A percentile compares a stretch with the other conserved stretches of the same genome.
Evolutionary conservation across 2,329 filamentous ascomycete species (phyloP).

Genomic region (Diaporthe destruens): DNA sequence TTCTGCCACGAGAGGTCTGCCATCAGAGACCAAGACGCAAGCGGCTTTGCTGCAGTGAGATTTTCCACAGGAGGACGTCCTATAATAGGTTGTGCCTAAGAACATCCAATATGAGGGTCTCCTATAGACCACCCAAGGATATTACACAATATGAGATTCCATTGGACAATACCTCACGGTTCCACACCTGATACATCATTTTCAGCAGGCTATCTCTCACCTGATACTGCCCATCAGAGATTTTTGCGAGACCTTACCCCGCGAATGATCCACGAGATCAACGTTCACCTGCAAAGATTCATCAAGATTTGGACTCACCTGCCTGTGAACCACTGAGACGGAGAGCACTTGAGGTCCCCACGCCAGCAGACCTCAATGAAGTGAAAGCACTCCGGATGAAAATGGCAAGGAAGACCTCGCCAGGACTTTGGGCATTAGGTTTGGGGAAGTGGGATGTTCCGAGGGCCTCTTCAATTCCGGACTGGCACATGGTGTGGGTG

Average conservation of each 20-base stretch:
- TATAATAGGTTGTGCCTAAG: too few species aligned
- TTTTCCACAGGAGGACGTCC: neutral
- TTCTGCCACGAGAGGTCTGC: neutral
- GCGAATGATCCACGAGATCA: neutral
- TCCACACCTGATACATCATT: neutral
- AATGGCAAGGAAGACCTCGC: conserved; percentile 3
- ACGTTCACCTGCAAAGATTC: conserved; percentile 1
- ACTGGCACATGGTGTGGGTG: conserved; percentile 15
- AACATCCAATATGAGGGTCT: too few species aligned
- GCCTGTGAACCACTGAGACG: neutral
- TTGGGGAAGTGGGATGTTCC: neutral
- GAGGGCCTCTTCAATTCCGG: conserved; percentile 9
- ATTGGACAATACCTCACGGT: neutral
- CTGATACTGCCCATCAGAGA: too few species aligned
- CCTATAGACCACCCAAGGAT: too few species aligned
- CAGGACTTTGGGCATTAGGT: conserved; percentile 5
- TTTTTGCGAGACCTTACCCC: neutral
- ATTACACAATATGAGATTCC: too few species aligned
- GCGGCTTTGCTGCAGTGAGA: too few species aligned
- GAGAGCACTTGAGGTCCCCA: neutral
- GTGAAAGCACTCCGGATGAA: neutral
- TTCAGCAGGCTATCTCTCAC: neutral
- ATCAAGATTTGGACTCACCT: neutral
- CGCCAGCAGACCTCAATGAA: conserved; percentile 12
- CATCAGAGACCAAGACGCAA: too few species aligned